A percentile compares a stretch with the other conserved stretches of the same genome.
Evolutionary conservation across 805 yeast genomes (phyloP).

Genomic region (Metschnikowia noctiluminum): DNA sequence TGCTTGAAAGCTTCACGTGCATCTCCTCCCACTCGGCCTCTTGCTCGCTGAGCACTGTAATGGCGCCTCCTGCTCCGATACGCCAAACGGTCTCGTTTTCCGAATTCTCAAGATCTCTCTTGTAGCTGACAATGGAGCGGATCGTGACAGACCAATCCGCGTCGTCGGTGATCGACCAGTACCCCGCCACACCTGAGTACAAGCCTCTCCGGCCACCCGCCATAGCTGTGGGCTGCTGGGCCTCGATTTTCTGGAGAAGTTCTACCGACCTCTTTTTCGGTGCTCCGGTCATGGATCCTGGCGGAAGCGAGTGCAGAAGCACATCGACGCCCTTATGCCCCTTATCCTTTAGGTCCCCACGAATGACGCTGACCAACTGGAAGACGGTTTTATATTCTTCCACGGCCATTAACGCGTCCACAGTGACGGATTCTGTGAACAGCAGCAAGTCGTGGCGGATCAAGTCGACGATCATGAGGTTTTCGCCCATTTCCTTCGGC

Average conservation of each 20-base stretch:
- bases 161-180: slow-evolving; percentile 82
- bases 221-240: slow-evolving; percentile 29
- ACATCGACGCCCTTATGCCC: slow-evolving; percentile 72
- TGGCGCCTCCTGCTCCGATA: slow-evolving; percentile 98
- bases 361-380: slow-evolving; percentile 87
- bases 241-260: slow-evolving; percentile 60
- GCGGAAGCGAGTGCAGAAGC: slow-evolving; percentile 77
- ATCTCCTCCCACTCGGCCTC: slow-evolving; percentile 92
- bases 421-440: slow-evolving; percentile 61
- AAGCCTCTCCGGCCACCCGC: slow-evolving; percentile 64
- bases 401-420: slow-evolving; percentile 79
- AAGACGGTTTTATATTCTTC: slow-evolving; percentile 91
- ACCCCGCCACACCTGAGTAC: slow-evolving; percentile 93
- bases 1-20: slow-evolving; percentile 75
- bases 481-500: slow-evolving; percentile 93
- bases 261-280: slow-evolving; percentile 94
- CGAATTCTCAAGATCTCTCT: slow-evolving; percentile 40
- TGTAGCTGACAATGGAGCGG: slow-evolving; percentile 72
- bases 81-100: slow-evolving; percentile 51
- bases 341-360: slow-evolving; percentile 47
- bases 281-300: slow-evolving; percentile 99
- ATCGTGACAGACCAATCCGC: slow-evolving; percentile 97
- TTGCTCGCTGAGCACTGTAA: slow-evolving; percentile 81
- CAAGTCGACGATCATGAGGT: slow-evolving; percentile 92
- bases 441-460: slow-evolving; percentile 87